phyloP scores from a whole-genome alignment of 352 stramenopile species.

The Phytophthora quininea region DNA sequence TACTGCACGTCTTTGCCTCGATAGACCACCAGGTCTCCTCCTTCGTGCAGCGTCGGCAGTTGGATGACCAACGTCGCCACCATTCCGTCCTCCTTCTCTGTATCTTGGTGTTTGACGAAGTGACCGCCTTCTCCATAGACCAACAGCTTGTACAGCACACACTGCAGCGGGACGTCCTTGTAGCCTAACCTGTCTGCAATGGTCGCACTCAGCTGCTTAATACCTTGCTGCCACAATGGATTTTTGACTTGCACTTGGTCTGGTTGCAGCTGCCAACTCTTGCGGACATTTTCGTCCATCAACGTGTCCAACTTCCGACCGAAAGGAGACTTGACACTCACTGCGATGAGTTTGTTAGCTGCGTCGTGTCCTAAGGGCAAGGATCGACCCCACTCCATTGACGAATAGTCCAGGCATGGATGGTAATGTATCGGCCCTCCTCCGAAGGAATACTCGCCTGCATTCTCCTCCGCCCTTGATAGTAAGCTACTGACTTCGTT shows the following conservation, averaged over 20 bases:
- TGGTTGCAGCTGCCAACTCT: conserved; percentile 16
- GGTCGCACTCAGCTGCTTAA: conserved; percentile 6
- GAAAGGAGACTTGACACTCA: conserved; percentile 26
- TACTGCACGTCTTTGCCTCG: conserved; percentile 6
- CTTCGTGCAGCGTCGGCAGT: conserved; percentile 30
- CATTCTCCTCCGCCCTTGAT: neutral
- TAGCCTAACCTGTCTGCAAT: conserved; percentile 16
- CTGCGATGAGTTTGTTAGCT: conserved; percentile 2
- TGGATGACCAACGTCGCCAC: conserved; percentile 56
- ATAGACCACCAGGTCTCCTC: conserved; percentile 30
- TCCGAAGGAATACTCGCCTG: conserved; percentile 12
- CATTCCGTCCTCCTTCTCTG: conserved; percentile 61
- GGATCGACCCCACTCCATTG: conserved; percentile 8
- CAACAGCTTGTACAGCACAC: conserved; percentile 52
- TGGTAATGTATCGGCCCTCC: neutral
- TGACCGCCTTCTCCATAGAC: conserved; percentile 50
- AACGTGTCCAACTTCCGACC: conserved; percentile 7
- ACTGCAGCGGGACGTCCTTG: conserved; percentile 12
- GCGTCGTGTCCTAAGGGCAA: conserved; percentile 5
- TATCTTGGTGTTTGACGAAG: conserved; percentile 54
- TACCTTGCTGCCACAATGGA: conserved; percentile 11
- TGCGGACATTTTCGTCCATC: conserved; percentile 13
- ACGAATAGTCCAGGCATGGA: conserved; percentile 6
- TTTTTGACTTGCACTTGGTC: conserved; percentile 21
- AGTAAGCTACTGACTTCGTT: conserved; percentile 8